Evolutionary conservation across 345 rosid species (phyloP), one percentile per base, ranked within the genome.

Genomic region (Eucalyptus sideroxylon): DNA sequence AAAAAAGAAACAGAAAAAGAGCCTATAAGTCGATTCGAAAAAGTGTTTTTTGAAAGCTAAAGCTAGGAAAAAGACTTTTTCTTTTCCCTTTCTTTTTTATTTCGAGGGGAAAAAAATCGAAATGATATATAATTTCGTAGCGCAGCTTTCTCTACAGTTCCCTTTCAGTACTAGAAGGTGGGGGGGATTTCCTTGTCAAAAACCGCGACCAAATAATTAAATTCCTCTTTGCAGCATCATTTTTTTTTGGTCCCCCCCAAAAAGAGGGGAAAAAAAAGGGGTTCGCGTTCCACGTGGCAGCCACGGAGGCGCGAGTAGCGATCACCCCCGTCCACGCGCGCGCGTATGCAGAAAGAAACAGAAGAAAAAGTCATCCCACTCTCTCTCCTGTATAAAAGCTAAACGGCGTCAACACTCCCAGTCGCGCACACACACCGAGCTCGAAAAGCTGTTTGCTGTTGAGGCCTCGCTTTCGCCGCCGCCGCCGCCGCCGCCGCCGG

Each of bases 381-480:
- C 27, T 21, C 11, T 9, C 4, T 34, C 7, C 2, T 72, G 9
- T 11, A 77, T 40, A 77, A 40, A 77, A 77, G 30, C 47, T 37
- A 21, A 21, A 21, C 85, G 85, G 85, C 47, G 45, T 77, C 47
- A 23, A 23, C 85, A 21, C 47, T 6, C 85, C 47, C 47, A 11
- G 85, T 77, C 85, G 47, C 85, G 85, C 27, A 12, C 85, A 7
- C 77, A 2, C 85, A 77, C 30, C 47, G 85, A 77, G 85, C 47
- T 40, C 47, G 85, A 77, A 40, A 27, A 6, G 69, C 31, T 26
- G 82, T 21, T 77, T 77, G 83, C 24, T 45, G 88, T 11, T 87
- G 89, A 44, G 31, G 31, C 83, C 21, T 87, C 87, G 87, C 86
- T 80, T 37, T 80, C 89, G 67, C 89, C 69, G 40, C 23, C 80